phyloP scores from a whole-genome alignment of 345 rosid species.

The Tarenaya hassleriana region DNA sequence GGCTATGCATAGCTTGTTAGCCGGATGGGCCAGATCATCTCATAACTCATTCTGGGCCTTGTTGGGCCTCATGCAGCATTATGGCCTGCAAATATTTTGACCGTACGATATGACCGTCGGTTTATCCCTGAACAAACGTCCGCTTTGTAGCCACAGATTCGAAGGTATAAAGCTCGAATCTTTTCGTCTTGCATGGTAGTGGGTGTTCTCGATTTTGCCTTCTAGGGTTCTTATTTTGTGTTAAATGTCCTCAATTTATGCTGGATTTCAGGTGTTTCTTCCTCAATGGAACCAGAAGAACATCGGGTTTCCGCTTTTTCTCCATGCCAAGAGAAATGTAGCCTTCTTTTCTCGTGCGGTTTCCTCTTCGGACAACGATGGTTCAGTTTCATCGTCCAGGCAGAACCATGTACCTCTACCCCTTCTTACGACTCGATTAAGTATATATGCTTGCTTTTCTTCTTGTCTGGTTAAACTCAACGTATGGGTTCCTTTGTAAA shows the following conservation, averaged over 20 bases:
- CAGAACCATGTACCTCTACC: constrained; percentile 36
- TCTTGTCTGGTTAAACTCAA: background rate
- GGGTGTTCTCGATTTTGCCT: constrained; percentile 9
- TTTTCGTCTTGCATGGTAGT: constrained; percentile 22
- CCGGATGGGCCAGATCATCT: no score
- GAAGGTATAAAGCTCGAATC: no score
- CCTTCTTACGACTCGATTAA: background rate
- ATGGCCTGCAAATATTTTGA: no score
- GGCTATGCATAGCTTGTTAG: no score
- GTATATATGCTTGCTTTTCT: background rate
- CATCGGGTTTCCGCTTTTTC: constrained; percentile 6
- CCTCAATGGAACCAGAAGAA: constrained; percentile 36
- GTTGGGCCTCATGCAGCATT: no score
- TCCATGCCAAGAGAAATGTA: constrained; percentile 25
- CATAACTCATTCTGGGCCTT: no score
- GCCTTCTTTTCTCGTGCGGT: constrained; percentile 31
- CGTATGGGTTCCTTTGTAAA: constrained; percentile 17
- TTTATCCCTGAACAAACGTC: no score
- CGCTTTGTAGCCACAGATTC: no score
- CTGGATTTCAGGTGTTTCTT: constrained; percentile 25
- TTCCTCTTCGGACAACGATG: constrained; percentile 40
- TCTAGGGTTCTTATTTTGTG: constrained; percentile 3
- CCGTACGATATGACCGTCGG: no score
- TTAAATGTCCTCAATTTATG: constrained; percentile 33
- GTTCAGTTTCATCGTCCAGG: constrained; percentile 33